phyloP scores from a whole-genome alignment of 441 rosid species.

The Codiaeum variegatum region DNA sequence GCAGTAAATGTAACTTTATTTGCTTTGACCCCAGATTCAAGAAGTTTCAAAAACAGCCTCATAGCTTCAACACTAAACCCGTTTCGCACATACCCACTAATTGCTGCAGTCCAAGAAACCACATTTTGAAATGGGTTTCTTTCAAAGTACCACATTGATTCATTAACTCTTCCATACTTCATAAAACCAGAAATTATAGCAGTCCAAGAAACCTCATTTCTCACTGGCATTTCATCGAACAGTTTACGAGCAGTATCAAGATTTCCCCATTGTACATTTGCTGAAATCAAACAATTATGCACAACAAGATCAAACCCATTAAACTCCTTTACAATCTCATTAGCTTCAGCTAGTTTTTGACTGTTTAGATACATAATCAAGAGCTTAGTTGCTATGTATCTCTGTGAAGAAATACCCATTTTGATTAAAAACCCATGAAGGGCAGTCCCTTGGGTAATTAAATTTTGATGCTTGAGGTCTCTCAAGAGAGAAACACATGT shows the following conservation, averaged over 20 bases:
- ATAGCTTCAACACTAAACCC: constrained; percentile 39
- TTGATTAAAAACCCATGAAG: constrained; percentile 50
- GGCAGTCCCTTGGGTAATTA: constrained; percentile 32
- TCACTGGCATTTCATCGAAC: constrained; percentile 63
- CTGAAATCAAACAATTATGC: constrained; percentile 44
- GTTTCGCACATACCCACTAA: constrained; percentile 50
- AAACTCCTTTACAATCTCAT: constrained; percentile 39
- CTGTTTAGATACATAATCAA: constrained; percentile 44
- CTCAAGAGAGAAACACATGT: constrained; percentile 33
- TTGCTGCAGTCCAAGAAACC: constrained; percentile 51
- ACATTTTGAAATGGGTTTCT: constrained; percentile 51
- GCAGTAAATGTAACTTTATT: constrained; percentile 49
- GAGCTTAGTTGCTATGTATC: constrained; percentile 42
- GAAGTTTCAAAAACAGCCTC: constrained; percentile 40
- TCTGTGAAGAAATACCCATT: constrained; percentile 37
- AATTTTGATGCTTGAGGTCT: constrained; percentile 28
- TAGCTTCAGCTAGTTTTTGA: constrained; percentile 37
- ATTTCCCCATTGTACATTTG: constrained; percentile 38
- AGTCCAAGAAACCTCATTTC: constrained; percentile 56
- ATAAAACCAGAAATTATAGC: constrained; percentile 49
- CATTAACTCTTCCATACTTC: constrained; percentile 45
- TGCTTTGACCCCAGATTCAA: constrained; percentile 42
- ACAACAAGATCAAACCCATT: constrained; percentile 42
- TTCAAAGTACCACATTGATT: constrained; percentile 49
- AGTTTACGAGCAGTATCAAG: constrained; percentile 41